Evolutionary conservation across 352 stramenopile genomes (phyloP).

Genomic region (Phytophthora multivora): DNA sequence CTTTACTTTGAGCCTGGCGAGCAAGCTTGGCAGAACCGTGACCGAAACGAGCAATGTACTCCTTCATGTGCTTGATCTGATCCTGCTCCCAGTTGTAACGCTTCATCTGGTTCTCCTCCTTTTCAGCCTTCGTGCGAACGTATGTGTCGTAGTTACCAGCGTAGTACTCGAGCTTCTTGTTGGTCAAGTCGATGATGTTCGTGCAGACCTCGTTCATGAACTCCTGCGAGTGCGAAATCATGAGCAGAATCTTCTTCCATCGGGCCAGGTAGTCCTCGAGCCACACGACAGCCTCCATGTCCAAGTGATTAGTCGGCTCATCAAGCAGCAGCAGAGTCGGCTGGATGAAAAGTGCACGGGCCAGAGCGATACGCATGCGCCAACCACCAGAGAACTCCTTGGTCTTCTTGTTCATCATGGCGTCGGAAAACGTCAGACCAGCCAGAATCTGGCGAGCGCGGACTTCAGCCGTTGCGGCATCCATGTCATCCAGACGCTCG

Average conservation of each 20-base stretch:
- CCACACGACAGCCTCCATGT: slow-evolving; percentile 99
- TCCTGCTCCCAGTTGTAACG: slow-evolving; percentile 97
- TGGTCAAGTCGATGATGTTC: slow-evolving; percentile 97
- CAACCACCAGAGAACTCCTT: slow-evolving; percentile 95
- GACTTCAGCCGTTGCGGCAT: slow-evolving; percentile 93
- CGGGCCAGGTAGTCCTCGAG: slow-evolving; percentile 97
- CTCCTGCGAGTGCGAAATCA: slow-evolving; percentile 98
- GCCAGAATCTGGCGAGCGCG: slow-evolving; percentile 94
- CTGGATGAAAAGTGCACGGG: slow-evolving; percentile 97
- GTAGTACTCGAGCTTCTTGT: slow-evolving; percentile 97
- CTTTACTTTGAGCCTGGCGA: slow-evolving; percentile 97
- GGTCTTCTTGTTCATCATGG: slow-evolving; percentile 95
- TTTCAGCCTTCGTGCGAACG: slow-evolving; percentile 95
- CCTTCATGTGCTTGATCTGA: slow-evolving; percentile 99
- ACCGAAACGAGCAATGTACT: slow-evolving; percentile 99
- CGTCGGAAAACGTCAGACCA: slow-evolving; percentile 95
- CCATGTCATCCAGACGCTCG: slow-evolving; percentile 95
- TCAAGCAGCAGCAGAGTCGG: slow-evolving; percentile 94
- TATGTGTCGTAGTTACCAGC: slow-evolving; percentile 99
- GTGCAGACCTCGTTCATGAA: slow-evolving; percentile 99
- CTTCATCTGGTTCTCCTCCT: slow-evolving; percentile 99
- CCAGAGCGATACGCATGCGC: slow-evolving; percentile 96
- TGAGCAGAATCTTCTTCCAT: slow-evolving; percentile 97
- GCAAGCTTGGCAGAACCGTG: slow-evolving; percentile 98
- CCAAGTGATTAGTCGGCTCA: slow-evolving; percentile 96